Evolutionary conservation across 73 alveolate species (phyloP).

Genomic region (Tetrahymena malaccensis): DNA sequence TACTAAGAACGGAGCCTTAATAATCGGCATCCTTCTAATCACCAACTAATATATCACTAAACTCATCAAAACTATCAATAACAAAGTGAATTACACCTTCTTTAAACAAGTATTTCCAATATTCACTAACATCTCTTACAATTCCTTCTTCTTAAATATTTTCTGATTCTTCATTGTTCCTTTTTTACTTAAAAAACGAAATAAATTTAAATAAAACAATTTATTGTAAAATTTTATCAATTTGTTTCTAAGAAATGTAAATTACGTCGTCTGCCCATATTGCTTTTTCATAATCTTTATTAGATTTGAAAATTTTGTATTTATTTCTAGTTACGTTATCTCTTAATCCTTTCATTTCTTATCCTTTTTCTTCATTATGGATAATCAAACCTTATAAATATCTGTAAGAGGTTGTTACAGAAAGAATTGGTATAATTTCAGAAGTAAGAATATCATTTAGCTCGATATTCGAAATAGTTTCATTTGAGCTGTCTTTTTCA

Average conservation of each 20-base stretch:
- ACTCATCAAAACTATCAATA: conserved; percentile 30
- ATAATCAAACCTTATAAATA: background rate
- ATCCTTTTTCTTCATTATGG: background rate
- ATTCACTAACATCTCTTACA: conserved; percentile 27
- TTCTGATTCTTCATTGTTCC: background rate
- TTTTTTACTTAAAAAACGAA: background rate
- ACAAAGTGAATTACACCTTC: conserved; percentile 28
- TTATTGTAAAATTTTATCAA: too few species aligned
- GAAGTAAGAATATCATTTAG: conserved; percentile 23
- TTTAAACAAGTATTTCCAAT: conserved; percentile 29
- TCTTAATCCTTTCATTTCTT: background rate
- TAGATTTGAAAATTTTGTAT: conserved; percentile 1
- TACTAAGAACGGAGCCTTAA: background rate
- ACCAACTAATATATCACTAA: conserved; percentile 4
- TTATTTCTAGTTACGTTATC: conserved; percentile 1
- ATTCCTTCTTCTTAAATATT: background rate
- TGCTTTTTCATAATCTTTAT: conserved; percentile 13
- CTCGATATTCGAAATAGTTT: conserved; percentile 15
- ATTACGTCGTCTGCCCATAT: background rate
- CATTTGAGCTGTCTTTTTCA: conserved; percentile 13
- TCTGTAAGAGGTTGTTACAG: background rate
- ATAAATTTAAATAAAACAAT: background rate
- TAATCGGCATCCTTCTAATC: conserved; percentile 5
- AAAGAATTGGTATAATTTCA: conserved; percentile 9
- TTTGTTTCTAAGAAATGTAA: background rate